Evolutionary conservation across 2,329 filamentous ascomycete genomes (phyloP), one percentile per base, ranked within the genome.

Genomic region (Curvularia spicifera): DNA sequence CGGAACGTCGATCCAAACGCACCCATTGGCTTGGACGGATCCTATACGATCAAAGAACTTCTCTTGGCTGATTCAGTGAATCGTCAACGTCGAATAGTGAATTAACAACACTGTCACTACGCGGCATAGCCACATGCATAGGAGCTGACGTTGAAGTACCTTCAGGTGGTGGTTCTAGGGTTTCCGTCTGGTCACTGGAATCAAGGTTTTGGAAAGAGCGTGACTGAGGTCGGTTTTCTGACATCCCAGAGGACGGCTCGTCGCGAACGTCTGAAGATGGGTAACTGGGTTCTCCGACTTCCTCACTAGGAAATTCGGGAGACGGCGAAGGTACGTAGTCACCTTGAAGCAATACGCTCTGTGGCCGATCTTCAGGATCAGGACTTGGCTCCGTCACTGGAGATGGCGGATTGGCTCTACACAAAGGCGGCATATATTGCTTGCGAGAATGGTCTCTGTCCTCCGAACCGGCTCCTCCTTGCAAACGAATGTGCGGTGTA

Each of bases 381-480:
- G 43, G 28, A 31, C 2, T 10, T 12, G 4, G 8, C 26, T 26
- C 24, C 24, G 4, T 26, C 24, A 4, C 24, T 26, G 24, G 24
- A 26, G 24, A 26, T 26, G 24, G 24, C 24, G 24, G 6, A 26
- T 26, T 6, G 24, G 24, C 24, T 26, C 24, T 26, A 6, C 4
- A 26, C 4, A 4, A 26, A 26, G 4, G 24, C 2, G 28, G 9
- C 5, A 9, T 6, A 18, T 26, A 5, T 26, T 53, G 18, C 18
- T 26, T 12, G 3, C 18, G 18, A 29, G 35, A 31, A 7, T 4
- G 8, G 10, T n/a, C 4, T 15, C 48, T 26, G 8, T 46, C 54
- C 10, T 57, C 54, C 18, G 35, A 52, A 1, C 20, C 49, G 7
- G 49, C 49, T 39, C 49, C 54, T 15, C 54, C 54, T 35, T 49